Evolutionary conservation across 148 eudicot species (phyloP).

Genomic region (Diospyros lotus): DNA sequence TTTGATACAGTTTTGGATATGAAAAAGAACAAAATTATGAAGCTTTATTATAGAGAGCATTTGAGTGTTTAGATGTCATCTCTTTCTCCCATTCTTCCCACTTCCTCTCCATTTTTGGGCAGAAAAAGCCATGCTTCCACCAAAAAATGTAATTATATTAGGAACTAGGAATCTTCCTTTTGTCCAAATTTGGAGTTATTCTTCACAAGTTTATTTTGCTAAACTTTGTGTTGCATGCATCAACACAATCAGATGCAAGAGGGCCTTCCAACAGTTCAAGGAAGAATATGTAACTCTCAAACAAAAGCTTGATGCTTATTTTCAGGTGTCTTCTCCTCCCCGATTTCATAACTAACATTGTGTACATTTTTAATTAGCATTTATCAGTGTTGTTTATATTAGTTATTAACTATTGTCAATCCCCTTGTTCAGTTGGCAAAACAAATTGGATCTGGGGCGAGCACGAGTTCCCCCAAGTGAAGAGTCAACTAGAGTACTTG

Average conservation of each 20-base stretch:
- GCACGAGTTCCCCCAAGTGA: conserved; percentile 41
- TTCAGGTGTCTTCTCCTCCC: conserved; percentile 48
- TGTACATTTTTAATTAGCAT: not conserved
- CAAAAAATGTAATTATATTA: not conserved
- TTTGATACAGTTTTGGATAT: no score
- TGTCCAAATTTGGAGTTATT: not conserved
- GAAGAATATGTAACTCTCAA: conserved; percentile 67
- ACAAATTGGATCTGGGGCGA: conserved; percentile 68
- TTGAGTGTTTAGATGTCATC: not conserved
- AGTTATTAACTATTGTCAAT: not conserved
- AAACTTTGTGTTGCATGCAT: not conserved
- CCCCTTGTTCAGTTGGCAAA: conserved; percentile 49
- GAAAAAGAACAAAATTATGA: no score
- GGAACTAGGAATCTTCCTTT: not conserved
- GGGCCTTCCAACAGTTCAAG: conserved; percentile 74
- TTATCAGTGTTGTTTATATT: not conserved
- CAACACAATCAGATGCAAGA: conserved; percentile 52
- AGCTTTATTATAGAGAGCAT: no score
- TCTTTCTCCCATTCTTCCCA: no score
- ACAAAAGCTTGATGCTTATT: conserved; percentile 77
- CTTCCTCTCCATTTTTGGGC: not conserved
- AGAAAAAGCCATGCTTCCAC: not conserved
- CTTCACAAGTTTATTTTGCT: not conserved
- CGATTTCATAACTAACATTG: not conserved
- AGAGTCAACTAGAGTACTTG: not conserved